Base-by-base conservation (phyloP, 768 basidiomycete genomes). In the Lyophyllum shimeji region DNA sequence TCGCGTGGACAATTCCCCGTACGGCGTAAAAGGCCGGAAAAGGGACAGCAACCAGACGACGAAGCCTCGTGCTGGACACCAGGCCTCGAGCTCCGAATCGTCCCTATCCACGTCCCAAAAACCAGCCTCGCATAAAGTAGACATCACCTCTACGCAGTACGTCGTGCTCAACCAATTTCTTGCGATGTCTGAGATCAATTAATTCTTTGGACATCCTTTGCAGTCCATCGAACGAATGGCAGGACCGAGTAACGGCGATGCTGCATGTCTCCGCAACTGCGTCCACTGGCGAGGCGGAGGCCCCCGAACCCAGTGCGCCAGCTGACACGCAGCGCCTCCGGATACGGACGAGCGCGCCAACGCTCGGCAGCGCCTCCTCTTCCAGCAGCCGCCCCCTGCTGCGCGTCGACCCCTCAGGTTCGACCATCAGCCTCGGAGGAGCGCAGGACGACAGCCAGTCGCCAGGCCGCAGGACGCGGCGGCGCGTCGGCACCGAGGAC, bases 141-240 rank as follows among this genome's bases (percentile, higher is more conserved):
- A 84, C 58, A 63, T 85, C 23, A 76, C 81, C 6, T 79, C 85
- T 12, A 85, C 82, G 1, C 88, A 89, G 88, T 88, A 67, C 58
- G 85, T 75, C 58, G 85, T 75, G 6, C 23, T 48, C 20, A 13
- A 29, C 39, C 11, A 23, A 11, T 50, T 29, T 29, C 9, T 29
- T 29, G 4, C 20, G 25, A 39, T 25, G 27, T 42, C 20, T 31
- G 11, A 3, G 9, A 29, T 24, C 39, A 29, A 23, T 20, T 25
- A 43, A n/a, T 47, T 33, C 42, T 57, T 29, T 4, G 4, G n/a
- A 53, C n/a, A 20, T 18, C 44, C 7, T 55, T 18, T n/a, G 13
- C 56, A 91, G 89, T 60, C 89, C 90, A 17, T 87, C 89, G 21
- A 86, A 85, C 59, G 89, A 93, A 70, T 93, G 90, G 90, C 91